Evolutionary conservation across 441 rosid species (phyloP), one percentile per base, ranked within the genome.

Genomic region (Daphne laureola): DNA sequence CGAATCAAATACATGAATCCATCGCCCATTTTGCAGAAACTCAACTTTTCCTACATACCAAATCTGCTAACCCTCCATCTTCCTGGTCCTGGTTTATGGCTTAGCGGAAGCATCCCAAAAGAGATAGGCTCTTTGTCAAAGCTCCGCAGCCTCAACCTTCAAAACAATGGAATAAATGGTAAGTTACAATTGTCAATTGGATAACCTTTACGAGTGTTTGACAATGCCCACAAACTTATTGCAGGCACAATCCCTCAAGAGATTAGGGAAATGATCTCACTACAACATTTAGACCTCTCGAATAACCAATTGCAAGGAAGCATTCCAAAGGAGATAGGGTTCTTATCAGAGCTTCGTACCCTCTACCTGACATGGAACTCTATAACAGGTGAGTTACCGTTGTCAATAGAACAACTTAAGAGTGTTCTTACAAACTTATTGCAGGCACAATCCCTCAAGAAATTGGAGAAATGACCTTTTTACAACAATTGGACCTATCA

Each of bases 151-250:
- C 36, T 31, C 9, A 1, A 8, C 36, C 9, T 18, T 18, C 23
- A 3, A 18, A 1, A 2, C 5, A 31, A 31, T 8, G 6, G 6
- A 5, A 31, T 31, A 5, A 31, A 5, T 4, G 36, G 36, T 5
- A 1, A 31, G 9, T 5, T 31, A 5, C 36, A 6, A 5, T 31
- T 8, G 1, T 1, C 4, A 31, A 31, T 5, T 31, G 36, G 36
- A 95, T 61, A 69, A 63, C 49, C 62, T 87, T 65, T 79, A 40
- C 69, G 69, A 8, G 79, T 77, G 53, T 64, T 87, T 61, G 92
- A 83, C 65, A 53, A 78, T 66, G 85, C 87, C 52, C 64, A 79
- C 58, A 91, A 87, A 63, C 73, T 71, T 67, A 74, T 91, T 42
- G 75, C 90, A 13, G 90, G 90, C 17, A 46, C 43, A 35, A 71